Base-by-base conservation (phyloP, 2,329 filamentous ascomycete species). In the Beauveria asiatica region DNA sequence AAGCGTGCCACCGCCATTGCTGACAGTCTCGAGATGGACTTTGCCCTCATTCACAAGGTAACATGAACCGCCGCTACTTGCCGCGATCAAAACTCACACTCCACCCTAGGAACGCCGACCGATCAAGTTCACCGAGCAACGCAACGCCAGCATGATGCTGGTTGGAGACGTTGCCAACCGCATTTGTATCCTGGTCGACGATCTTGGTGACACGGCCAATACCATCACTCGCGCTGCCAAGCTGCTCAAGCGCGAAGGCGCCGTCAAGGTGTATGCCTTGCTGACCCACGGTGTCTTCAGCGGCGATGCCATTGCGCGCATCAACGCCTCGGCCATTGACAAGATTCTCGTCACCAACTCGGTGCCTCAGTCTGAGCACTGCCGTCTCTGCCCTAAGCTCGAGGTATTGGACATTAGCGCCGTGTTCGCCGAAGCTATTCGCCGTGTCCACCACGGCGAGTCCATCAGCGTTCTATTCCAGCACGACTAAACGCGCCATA, bases 221-320 rank as follows among this genome's bases (percentile, higher is more conserved):
- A 99, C 94, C 42, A 96, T 97, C 67, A 97, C 93, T 0, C 85
- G 94, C 62, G 94, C 94, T 9, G 94, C 94, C 33, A 97, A 97
- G 78, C 82, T 97, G n/a, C 78, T 97, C 65, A 97, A 97, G 79
- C 93, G 91, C 69, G 91, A 97, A 75, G 92, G 93, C 48, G 94
- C 94, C n/a, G 88, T 86, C 41, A 86, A 86, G 65, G 92, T 97
- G 50, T 96, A 92, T 72, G 94, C 94, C 7, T 81, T 99, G 57
- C 83, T 99, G 66, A 97, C 94, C 5, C 94, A 99, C 71, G 94
- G 93, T 57, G 91, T 97, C 64, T 83, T 99, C 70, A 96, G 90
- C 70, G 94, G 94, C 37, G 93, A 99, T 72, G 93, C 93, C 58
- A 94, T 97, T 69, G 87, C 92, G 55, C 87, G 93, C 62, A 92